phyloP scores from a whole-genome alignment of 2,329 filamentous ascomycete species.

The Metarhizium album region DNA sequence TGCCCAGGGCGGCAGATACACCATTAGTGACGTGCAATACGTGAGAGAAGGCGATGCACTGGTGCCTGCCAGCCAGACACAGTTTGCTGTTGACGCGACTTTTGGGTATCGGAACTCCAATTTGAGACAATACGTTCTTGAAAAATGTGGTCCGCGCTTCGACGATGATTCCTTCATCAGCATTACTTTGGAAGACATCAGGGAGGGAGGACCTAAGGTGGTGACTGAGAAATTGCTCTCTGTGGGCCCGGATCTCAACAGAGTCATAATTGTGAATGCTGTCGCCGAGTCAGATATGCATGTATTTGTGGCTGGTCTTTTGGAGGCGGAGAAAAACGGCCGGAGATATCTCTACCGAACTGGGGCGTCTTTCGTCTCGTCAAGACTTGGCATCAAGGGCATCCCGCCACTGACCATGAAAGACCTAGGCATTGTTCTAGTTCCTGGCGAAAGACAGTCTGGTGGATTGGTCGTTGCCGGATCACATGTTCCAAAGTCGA shows the following conservation, averaged over 20 bases:
- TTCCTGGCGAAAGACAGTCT: not conserved
- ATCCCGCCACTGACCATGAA: constrained; percentile 36
- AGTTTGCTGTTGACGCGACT: constrained; percentile 45
- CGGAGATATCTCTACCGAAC: constrained; percentile 27
- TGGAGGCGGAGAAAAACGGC: constrained; percentile 22
- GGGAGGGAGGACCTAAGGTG: constrained; percentile 16
- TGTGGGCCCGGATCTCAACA: constrained; percentile 21
- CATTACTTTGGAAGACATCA: constrained; percentile 19
- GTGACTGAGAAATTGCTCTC: constrained; percentile 16
- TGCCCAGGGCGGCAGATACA: constrained; percentile 43
- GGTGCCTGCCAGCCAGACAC: constrained; percentile 35
- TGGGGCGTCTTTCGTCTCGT: constrained; percentile 30
- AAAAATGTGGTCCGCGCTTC: constrained; percentile 32
- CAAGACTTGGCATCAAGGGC: constrained; percentile 36
- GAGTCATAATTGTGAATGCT: constrained; percentile 42
- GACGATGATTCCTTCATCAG: constrained; percentile 15
- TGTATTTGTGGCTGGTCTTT: constrained; percentile 38
- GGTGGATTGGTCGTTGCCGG: constrained; percentile 45
- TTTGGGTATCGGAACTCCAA: constrained; percentile 47
- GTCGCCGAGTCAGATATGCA: constrained; percentile 44
- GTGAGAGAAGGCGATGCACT: constrained; percentile 36
- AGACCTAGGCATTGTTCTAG: constrained; percentile 25
- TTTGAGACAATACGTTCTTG: constrained; percentile 33
- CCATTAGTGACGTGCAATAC: constrained; percentile 45
- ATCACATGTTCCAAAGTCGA: constrained; percentile 48